A percentile compares a stretch with the other conserved stretches of the same genome.
Conservation (phyloP, 768 basidiomycete species). For the Lactarius akahatsu region DNA sequence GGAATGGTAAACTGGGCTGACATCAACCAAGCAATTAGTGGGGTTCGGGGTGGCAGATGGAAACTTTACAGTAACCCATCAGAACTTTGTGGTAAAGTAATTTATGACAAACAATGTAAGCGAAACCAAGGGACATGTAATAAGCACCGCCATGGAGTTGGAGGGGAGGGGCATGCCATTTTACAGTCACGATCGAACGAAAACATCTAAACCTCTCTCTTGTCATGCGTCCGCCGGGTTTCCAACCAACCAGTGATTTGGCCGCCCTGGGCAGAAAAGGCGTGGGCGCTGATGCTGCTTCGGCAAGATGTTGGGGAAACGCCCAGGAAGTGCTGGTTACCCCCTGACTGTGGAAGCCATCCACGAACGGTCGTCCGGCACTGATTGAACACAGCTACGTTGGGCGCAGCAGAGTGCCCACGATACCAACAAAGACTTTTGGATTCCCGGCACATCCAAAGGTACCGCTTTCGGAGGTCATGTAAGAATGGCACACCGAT, state of each 20-base stretch:
- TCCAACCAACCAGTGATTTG: background rate
- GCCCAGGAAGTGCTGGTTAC: background rate
- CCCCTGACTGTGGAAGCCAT: background rate
- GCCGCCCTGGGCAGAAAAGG: background rate
- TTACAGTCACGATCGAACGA: too few relatives aligned
- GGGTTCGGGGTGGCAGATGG: too few relatives aligned
- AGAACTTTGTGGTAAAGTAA: too few relatives aligned
- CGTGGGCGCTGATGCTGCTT: background rate
- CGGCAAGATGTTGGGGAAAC: background rate
- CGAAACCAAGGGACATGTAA: background rate
- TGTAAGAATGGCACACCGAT: background rate
- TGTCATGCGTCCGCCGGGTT: background rate
- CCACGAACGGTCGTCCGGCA: background rate
- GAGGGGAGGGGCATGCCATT: background rate
- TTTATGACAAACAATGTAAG: too few relatives aligned
- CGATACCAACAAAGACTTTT: background rate
- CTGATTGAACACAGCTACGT: background rate
- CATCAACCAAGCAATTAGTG: background rate
- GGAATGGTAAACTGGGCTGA: background rate
- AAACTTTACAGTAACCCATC: too few relatives aligned
- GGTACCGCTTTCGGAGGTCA: background rate
- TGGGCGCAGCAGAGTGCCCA: background rate
- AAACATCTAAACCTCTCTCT: background rate
- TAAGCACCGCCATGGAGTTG: background rate
- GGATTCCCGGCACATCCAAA: background rate